Conservation (phyloP, 441 rosid species). For the Theobroma grandiflorum region DNA sequence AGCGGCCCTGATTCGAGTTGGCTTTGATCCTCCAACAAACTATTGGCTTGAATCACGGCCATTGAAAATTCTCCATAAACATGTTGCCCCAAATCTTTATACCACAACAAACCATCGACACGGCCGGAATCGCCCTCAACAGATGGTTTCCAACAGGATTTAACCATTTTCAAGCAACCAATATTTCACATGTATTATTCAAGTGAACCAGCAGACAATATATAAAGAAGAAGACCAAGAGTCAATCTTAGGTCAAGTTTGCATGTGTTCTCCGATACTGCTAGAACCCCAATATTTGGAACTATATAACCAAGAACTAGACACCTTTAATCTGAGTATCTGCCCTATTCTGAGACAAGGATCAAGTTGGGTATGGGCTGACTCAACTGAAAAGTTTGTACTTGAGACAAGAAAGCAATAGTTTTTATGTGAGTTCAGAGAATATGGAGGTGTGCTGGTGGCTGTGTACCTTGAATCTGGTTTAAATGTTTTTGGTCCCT, state of each 20-base stretch:
- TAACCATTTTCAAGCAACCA: constrained; percentile 51
- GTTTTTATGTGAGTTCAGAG: constrained; percentile 62
- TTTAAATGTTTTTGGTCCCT: constrained; percentile 38
- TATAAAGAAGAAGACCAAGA: constrained; percentile 27
- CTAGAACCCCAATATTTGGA: constrained; percentile 31
- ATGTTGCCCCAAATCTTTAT: constrained; percentile 71
- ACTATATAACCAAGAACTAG: constrained; percentile 42
- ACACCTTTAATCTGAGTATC: constrained; percentile 33
- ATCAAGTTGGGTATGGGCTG: constrained; percentile 69
- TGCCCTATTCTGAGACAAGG: constrained; percentile 41
- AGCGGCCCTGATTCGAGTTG: constrained; percentile 85
- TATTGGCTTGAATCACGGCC: constrained; percentile 90
- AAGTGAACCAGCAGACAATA: constrained; percentile 25
- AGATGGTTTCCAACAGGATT: constrained; percentile 70
- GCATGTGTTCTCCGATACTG: constrained; percentile 27
- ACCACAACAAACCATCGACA: constrained; percentile 75
- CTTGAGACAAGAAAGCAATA: constrained; percentile 63
- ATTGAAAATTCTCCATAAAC: constrained; percentile 76
- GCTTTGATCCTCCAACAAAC: constrained; percentile 76
- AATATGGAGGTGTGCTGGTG: constrained; percentile 48
- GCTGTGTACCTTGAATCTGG: constrained; percentile 66
- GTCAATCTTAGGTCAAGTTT: constrained; percentile 27
- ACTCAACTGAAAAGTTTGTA: constrained; percentile 44
- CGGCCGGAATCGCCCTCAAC: constrained; percentile 40
- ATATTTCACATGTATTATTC: constrained; percentile 24